phyloP scores from a whole-genome alignment of 306 rosid species.

The Malus asiatica region DNA sequence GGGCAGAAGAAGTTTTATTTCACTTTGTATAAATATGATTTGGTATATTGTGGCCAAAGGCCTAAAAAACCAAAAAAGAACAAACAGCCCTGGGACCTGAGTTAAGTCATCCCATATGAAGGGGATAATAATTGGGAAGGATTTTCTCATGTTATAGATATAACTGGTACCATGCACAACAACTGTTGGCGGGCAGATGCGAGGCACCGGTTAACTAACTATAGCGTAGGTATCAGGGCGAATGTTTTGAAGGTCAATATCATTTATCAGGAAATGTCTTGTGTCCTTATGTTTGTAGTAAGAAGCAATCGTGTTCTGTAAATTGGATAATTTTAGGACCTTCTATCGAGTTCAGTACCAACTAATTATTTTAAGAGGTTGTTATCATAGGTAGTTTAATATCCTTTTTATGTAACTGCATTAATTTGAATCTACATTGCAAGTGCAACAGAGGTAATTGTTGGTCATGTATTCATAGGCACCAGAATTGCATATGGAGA shows the following conservation, averaged over 20 bases:
- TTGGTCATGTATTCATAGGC: constrained; percentile 34
- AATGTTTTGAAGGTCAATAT: neutral
- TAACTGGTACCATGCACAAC: too few relatives aligned
- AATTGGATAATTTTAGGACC: neutral
- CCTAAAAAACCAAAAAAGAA: neutral
- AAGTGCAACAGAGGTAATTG: constrained; percentile 3
- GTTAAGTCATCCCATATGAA: neutral
- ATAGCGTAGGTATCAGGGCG: neutral
- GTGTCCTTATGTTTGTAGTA: neutral
- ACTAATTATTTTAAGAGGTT: neutral
- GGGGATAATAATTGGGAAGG: neutral
- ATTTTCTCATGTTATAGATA: neutral
- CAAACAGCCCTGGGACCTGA: neutral
- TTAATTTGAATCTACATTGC: neutral
- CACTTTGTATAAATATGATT: too few relatives aligned
- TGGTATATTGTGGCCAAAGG: too few relatives aligned
- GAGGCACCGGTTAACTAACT: neutral
- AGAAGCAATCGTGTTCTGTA: neutral
- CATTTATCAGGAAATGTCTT: neutral
- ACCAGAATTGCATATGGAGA: constrained; percentile 62
- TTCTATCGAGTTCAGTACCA: neutral
- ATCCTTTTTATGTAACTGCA: neutral
- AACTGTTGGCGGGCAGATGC: too few relatives aligned
- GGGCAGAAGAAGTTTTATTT: neutral
- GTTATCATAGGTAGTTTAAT: neutral